Conservation (phyloP, 2,329 filamentous ascomycete genomes). For the Trichoderma aggressivum region DNA sequence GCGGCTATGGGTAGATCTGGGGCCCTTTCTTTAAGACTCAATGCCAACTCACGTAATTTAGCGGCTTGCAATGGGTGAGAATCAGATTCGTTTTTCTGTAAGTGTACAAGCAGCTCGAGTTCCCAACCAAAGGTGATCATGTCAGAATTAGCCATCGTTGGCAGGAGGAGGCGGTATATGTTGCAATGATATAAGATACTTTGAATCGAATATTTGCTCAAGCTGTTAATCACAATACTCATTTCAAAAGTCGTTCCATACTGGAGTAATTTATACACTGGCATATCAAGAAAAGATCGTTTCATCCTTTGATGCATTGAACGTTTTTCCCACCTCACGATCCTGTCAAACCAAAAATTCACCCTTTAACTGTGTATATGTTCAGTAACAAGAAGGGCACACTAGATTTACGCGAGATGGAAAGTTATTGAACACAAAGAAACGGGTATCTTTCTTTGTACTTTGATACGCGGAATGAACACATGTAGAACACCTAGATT, state of each 20-base stretch:
- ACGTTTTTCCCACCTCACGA: background rate
- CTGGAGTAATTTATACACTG: background rate
- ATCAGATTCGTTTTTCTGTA: background rate
- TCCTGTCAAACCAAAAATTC: background rate
- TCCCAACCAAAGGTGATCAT: slow-evolving; percentile 25
- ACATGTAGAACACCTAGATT: background rate
- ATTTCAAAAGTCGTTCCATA: background rate
- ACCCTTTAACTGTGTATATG: background rate
- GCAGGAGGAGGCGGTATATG: background rate
- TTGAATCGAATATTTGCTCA: background rate
- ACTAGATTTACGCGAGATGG: background rate
- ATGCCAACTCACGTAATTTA: background rate
- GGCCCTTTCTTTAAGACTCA: background rate
- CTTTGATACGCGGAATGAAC: background rate
- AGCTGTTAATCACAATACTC: background rate
- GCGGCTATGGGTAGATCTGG: background rate
- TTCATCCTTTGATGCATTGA: background rate
- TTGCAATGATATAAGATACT: background rate
- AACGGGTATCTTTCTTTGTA: background rate
- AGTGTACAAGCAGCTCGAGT: slow-evolving; percentile 23
- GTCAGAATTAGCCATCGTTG: background rate
- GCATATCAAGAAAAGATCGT: background rate
- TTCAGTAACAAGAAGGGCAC: background rate
- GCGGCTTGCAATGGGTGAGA: background rate
- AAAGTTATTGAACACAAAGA: background rate